Conservation (phyloP, 495 filamentous ascomycete genomes). For the Ascodesmis nigricans region DNA sequence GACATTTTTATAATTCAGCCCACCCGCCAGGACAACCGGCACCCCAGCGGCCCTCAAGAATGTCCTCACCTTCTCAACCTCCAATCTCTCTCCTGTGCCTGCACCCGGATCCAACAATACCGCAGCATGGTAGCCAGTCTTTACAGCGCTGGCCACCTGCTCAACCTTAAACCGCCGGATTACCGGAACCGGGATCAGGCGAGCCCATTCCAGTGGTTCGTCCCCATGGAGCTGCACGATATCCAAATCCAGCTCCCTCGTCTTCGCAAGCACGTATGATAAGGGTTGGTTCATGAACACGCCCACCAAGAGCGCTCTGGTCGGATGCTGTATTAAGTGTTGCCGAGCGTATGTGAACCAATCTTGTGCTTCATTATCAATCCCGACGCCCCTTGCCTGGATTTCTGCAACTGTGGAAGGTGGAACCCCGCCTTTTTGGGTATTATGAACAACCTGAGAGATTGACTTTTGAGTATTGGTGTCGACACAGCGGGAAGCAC, state of each 20-base stretch:
- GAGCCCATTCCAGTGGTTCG: constrained; percentile 82
- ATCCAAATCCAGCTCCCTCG: constrained; percentile 58
- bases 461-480: constrained; percentile 59
- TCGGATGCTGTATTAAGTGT: constrained; percentile 29
- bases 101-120: constrained; percentile 68
- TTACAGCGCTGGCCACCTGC: constrained; percentile 42
- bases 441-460: constrained; percentile 50
- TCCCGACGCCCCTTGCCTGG: neutral
- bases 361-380: constrained; percentile 25
- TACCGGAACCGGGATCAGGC: constrained; percentile 68
- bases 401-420: neutral
- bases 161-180: constrained; percentile 54
- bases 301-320: constrained; percentile 62
- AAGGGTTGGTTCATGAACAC: constrained; percentile 87
- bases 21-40: constrained; percentile 60
- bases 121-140: constrained; percentile 58
- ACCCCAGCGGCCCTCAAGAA: constrained; percentile 31
- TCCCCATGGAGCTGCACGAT: constrained; percentile 78
- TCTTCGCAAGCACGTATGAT: constrained; percentile 51
- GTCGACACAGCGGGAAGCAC: constrained; percentile 53
- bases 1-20: constrained; percentile 57
- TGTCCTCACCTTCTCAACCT: constrained; percentile 39
- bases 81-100: constrained; percentile 58
- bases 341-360: constrained; percentile 39
- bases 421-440: constrained; percentile 15